Conservation (phyloP, 139 green algal genomes). For the Deuterostichococcus epilithicus region DNA sequence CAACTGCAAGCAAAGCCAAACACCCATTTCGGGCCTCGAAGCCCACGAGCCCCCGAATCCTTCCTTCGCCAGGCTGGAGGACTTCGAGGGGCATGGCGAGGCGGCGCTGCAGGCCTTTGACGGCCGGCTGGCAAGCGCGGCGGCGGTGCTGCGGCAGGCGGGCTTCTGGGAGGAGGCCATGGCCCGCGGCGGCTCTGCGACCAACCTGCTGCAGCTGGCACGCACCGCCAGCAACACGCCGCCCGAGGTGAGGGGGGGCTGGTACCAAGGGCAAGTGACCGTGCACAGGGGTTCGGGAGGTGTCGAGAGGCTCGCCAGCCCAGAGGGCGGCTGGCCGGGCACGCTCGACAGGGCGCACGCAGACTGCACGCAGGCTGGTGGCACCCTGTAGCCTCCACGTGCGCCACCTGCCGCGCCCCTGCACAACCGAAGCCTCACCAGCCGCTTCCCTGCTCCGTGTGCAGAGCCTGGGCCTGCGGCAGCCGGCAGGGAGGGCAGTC, state of each 20-base stretch:
- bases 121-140: conserved; percentile 26
- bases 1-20: neutral
- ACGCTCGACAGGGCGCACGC: too few relatives aligned
- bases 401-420: too few relatives aligned
- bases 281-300: too few relatives aligned
- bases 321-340: too few relatives aligned
- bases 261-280: too few relatives aligned
- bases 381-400: too few relatives aligned
- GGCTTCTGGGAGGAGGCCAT: conserved; percentile 33
- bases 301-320: too few relatives aligned
- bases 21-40: neutral
- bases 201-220: conserved; percentile 16
- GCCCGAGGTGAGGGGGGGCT: neutral
- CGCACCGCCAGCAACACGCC: neutral
- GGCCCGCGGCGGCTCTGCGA: conserved; percentile 27
- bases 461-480: neutral
- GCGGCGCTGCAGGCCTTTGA: conserved; percentile 46
- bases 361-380: too few relatives aligned
- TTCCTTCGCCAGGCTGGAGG: conserved; percentile 3
- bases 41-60: neutral
- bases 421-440: too few relatives aligned
- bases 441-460: too few relatives aligned
- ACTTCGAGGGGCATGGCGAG: conserved; percentile 5
- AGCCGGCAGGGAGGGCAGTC: neutral
- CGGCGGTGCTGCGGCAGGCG: conserved; percentile 15